A percentile compares a stretch with the other conserved stretches of the same genome.
phyloP scores from a whole-genome alignment of 768 basidiomycete species.

The Ramaria rubella region DNA sequence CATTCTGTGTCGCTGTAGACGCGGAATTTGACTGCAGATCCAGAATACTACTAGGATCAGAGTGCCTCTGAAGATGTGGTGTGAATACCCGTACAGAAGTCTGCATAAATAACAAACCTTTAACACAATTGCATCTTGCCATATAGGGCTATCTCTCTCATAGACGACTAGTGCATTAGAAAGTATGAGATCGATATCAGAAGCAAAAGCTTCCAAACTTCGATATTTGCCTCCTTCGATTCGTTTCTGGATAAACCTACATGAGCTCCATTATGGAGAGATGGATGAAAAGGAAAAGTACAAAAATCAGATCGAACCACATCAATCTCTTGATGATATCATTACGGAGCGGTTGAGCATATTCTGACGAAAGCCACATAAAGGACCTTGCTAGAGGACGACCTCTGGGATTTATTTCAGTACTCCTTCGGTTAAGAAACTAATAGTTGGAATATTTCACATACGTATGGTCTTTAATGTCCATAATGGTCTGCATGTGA shows the following conservation, averaged over 20 bases:
- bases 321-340: neutral
- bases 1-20: too few species aligned
- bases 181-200: neutral
- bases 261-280: neutral
- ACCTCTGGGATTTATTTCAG: too few species aligned
- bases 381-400: neutral
- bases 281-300: neutral
- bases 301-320: neutral
- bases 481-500: neutral
- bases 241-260: neutral
- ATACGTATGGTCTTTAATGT: neutral
- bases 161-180: neutral
- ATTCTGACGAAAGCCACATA: neutral
- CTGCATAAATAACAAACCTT: neutral
- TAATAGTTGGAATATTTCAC: too few species aligned
- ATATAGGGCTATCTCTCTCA: neutral
- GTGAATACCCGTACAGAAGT: neutral
- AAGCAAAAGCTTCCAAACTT: neutral
- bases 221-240: neutral
- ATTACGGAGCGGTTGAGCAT: neutral
- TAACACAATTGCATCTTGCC: neutral
- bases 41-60: too few species aligned
- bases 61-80: neutral
- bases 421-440: too few species aligned
- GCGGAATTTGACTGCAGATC: too few species aligned